Evolutionary conservation across 768 basidiomycete species (phyloP).

Genomic region (Tylopilus vinaceipallidus): DNA sequence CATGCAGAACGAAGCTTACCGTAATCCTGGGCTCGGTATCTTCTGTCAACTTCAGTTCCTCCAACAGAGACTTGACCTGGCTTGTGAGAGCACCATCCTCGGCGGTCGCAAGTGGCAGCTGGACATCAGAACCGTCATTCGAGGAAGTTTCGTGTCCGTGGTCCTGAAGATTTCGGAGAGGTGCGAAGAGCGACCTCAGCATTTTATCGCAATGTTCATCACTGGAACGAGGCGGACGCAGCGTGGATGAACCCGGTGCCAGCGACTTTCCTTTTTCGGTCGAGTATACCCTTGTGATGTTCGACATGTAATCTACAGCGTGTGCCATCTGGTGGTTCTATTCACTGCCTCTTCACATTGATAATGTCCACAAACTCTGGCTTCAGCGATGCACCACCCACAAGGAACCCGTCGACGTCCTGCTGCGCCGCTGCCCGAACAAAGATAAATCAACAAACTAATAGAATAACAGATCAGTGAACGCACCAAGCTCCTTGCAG

Average conservation of each 20-base stretch:
- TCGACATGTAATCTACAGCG: no score
- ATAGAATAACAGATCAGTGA: background rate
- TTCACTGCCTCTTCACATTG: conserved; percentile 52
- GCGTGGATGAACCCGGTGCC: no score
- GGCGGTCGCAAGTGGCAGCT: background rate
- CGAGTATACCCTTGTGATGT: no score
- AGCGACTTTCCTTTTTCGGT: background rate
- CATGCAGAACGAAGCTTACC: conserved; percentile 37
- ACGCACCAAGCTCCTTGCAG: conserved; percentile 81
- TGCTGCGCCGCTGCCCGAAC: conserved; percentile 54
- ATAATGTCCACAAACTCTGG: conserved; percentile 94
- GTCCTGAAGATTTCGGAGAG: conserved; percentile 56
- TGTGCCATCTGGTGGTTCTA: background rate
- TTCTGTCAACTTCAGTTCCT: conserved; percentile 62
- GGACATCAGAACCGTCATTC: conserved; percentile 21
- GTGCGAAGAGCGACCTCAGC: conserved; percentile 59
- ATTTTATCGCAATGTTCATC: conserved; percentile 33
- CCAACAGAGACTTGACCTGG: conserved; percentile 67
- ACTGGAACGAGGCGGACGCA: no score
- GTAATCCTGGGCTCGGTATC: conserved; percentile 45
- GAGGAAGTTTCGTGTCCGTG: conserved; percentile 27
- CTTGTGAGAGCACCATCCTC: conserved; percentile 23
- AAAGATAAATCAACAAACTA: background rate
- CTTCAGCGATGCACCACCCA: conserved; percentile 96
- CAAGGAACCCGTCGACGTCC: conserved; percentile 97